Evolutionary conservation across 2,329 filamentous ascomycete species (phyloP).

Genomic region (Aspergillus fumigatus): DNA sequence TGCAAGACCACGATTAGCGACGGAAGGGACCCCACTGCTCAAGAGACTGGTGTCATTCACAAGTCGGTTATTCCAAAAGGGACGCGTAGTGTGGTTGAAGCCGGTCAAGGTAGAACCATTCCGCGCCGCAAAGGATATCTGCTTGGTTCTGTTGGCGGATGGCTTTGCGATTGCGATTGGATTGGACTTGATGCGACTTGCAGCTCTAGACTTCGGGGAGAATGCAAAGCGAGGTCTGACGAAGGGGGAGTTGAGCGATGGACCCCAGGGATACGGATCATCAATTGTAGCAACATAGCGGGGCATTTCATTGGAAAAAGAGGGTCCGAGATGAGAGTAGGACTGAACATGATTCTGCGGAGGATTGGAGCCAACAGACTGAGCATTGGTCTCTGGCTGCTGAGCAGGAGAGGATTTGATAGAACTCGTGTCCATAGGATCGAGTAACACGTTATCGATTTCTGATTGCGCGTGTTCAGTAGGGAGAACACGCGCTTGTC

Average conservation of each 20-base stretch:
- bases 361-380: background rate
- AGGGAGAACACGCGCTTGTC: constrained; percentile 8
- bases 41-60: background rate
- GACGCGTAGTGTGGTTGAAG: background rate
- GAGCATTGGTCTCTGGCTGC: background rate
- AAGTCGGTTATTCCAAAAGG: background rate
- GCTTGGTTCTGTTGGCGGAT: background rate
- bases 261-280: background rate
- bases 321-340: background rate
- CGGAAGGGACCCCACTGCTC: background rate
- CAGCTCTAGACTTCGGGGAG: constrained; percentile 5
- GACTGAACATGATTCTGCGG: background rate
- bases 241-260: constrained; percentile 2
- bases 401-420: background rate
- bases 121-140: background rate
- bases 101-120: background rate
- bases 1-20: constrained; percentile 9
- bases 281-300: background rate
- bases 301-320: background rate
- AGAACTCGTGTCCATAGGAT: constrained; percentile 17
- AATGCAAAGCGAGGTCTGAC: constrained; percentile 6
- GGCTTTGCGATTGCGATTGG: background rate
- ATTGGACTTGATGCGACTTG: background rate
- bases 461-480: background rate
- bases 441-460: background rate